Evolutionary conservation across 2,329 filamentous ascomycete species (phyloP).

Genomic region (Pseudogymnoascus destructans): DNA sequence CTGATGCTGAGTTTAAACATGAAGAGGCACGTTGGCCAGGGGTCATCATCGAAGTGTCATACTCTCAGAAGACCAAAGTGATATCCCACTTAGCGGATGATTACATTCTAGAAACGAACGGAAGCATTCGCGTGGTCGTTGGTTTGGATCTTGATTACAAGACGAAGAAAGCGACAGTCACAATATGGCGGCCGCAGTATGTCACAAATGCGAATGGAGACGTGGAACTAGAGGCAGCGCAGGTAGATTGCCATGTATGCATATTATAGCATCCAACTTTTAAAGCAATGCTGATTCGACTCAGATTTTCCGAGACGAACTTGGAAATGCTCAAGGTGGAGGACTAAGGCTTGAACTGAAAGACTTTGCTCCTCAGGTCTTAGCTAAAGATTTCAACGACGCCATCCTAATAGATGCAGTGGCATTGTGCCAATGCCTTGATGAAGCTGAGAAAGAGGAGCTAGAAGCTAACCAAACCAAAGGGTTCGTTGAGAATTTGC

Average conservation of each 20-base stretch:
- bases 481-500: conserved; percentile 8
- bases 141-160: conserved; percentile 26
- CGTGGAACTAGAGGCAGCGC: conserved; percentile 15
- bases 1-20: conserved; percentile 21
- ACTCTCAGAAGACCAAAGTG: conserved; percentile 23
- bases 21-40: conserved; percentile 16
- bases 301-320: conserved; percentile 22
- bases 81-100: conserved; percentile 23
- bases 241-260: conserved; percentile 13
- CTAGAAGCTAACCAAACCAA: conserved; percentile 9
- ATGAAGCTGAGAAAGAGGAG: conserved; percentile 10
- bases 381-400: conserved; percentile 12
- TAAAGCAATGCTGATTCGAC: conserved; percentile 2
- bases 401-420: conserved; percentile 11
- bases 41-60: conserved; percentile 25
- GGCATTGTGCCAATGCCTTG: conserved; percentile 12
- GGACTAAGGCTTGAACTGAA: conserved; percentile 18
- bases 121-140: conserved; percentile 23
- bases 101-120: conserved; percentile 24
- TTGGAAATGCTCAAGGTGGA: conserved; percentile 17
- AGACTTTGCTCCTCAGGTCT: conserved; percentile 21
- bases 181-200: conserved; percentile 23
- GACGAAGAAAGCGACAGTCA: conserved; percentile 22
- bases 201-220: conserved; percentile 17
- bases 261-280: neutral